Evolutionary conservation across 352 stramenopile genomes (phyloP), one percentile per base, ranked within the genome.

Genomic region (Phytophthora brassicae): DNA sequence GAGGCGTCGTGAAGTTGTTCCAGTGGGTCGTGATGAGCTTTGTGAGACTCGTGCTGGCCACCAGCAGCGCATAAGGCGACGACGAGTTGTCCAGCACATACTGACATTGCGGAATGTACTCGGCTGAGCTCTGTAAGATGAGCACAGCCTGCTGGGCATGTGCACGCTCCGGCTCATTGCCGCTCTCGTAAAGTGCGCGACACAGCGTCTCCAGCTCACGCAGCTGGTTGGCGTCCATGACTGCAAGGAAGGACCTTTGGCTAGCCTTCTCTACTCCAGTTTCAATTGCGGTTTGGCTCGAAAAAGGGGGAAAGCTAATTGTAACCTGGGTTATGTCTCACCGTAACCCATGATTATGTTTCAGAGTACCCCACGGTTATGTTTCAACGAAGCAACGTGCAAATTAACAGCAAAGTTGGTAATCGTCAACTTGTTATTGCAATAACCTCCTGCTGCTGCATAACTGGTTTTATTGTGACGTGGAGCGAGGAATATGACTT

Each of bases 101-200:
- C 82, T 99, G 97, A 69, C 96, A 99, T 75, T 98, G 95, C 45
- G 97, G 97, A 69, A 99, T 99, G 79, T 98, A 98, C 72, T 99
- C 94, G 41, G 96, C 93, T 22, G 92, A 94, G 66, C 81, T 94
- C 70, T 96, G 88, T 49, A 96, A 68, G 23, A 93, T 80, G 16
- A 96, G 77, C 55, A 96, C 85, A 8, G 76, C 79, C 69, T 93
- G 82, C 60, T 96, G 88, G 26, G 88, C 88, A 60, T 89, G 83
- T 17, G 73, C 70, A 35, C 84, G 82, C 66, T 93, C 82, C 23
- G 63, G 59, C 66, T 90, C 86, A 47, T 90, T 90, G 54, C 62
- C 69, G 60, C 80, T 88, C 58, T 91, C 78, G 72, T 95, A 95
- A 46, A 95, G 68, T 39, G 82, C 66, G 42, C 78, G 88, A 61